Percentiles rank a stretch among this genome's conserved stretches.
These are phyloP conservation scores for Deakozyma indianensis DNA, from an alignment of 805 yeast genomes.

Conservation along the genomic window DNA sequence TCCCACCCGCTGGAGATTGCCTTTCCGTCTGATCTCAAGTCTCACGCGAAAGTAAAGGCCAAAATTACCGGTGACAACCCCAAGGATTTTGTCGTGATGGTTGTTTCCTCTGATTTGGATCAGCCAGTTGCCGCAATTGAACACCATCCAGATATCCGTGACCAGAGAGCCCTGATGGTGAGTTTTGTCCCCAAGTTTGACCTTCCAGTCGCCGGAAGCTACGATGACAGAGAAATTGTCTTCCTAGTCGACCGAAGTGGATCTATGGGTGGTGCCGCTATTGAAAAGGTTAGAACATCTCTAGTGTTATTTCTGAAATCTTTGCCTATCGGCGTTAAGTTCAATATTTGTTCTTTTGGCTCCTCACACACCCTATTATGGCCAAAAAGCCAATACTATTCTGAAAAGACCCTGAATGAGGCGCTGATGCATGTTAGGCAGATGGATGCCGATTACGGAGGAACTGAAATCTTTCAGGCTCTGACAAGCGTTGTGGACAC, in stretches of 20 bases:
- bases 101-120: not conserved
- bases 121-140: not conserved
- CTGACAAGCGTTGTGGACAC: not conserved
- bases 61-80: not conserved
- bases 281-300: not conserved
- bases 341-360: not conserved
- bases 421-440: not conserved
- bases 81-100: not conserved
- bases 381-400: not conserved
- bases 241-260: not conserved
- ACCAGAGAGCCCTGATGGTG: not conserved
- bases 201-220: not conserved
- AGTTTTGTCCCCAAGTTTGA: not conserved
- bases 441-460: not conserved
- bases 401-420: not conserved
- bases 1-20: not conserved
- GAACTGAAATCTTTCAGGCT: not conserved
- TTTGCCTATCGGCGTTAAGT: not conserved
- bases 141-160: not conserved
- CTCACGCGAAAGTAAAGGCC: not conserved
- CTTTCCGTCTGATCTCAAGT: not conserved
- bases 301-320: not conserved
- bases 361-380: not conserved
- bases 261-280: not conserved
- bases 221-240: not conserved